Base-by-base conservation (phyloP, 2,329 filamentous ascomycete genomes). In the Sporothrix pallida region DNA sequence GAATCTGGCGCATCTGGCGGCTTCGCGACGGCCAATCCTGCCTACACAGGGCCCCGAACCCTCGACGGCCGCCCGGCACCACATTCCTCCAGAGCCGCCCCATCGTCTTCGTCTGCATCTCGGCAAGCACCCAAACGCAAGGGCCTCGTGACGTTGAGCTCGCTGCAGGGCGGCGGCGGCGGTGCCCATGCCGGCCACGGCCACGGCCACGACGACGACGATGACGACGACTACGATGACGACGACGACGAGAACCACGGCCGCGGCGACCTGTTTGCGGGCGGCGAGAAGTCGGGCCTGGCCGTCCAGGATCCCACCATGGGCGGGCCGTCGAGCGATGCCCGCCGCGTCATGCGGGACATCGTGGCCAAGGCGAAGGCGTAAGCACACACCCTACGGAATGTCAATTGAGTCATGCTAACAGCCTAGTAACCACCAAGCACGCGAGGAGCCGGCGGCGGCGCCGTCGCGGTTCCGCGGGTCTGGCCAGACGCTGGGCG, bases 241-340 rank as follows among this genome's bases (percentile, higher is more conserved):
- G 84, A 86, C 1, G 84, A 87, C 1, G 86, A 91, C 1, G 88
- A 90, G 42, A 85, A 88, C 50, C 87, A 89, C 76, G 85, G 86
- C 37, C 85, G 86, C 7, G 84, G 90, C 75, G 92, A 96, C 79
- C 84, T 95, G 76, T 96, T 95, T 81, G 91, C 93, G 23, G 93
- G 93, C 70, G 93, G 93, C 48, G 93, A 95, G 83, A 96, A 96
- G 86, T 95, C 93, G 44, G 90, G 89, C 0, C 81, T 92, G 63
- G 90, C 90, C 26, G 88, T 92, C 31, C 89, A 92, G 78, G 90
- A 92, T 77, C 90, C 90, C 0, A 73, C 54, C 10, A 71, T 72
- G 74, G 75, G 67, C 15, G 74, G 71, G 70, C 81, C 82, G 60
- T 83, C 86, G 12, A 81, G 81, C 2, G 86, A 87, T 56, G 83